Percentiles rank a stretch among this genome's conserved stretches.
phyloP scores from a whole-genome alignment of 2,329 filamentous ascomycete genomes.

The Fusarium neocosmosporiellum region DNA sequence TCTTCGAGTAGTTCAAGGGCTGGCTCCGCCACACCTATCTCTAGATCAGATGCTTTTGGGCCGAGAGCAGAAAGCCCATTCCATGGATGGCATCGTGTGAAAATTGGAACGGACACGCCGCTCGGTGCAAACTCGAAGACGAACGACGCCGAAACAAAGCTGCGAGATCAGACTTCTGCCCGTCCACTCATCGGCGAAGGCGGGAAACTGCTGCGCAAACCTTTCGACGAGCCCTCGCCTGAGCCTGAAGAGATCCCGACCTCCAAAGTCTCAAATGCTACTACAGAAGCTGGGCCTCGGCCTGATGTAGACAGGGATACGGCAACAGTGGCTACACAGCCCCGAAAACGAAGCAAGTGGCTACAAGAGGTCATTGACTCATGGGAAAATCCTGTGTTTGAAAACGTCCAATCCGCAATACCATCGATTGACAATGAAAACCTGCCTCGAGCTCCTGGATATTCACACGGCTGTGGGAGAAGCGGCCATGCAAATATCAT shows the following conservation, averaged over 20 bases:
- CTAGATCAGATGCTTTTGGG: not conserved
- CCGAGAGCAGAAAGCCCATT: slow-evolving; percentile 43
- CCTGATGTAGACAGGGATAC: not conserved
- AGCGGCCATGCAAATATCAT: slow-evolving; percentile 31
- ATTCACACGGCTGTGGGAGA: slow-evolving; percentile 7
- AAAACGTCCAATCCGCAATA: slow-evolving; percentile 57
- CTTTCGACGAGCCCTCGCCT: slow-evolving; percentile 54
- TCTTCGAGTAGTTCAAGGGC: slow-evolving; percentile 27
- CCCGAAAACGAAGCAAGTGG: slow-evolving; percentile 58
- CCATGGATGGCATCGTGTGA: slow-evolving; percentile 53
- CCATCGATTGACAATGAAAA: slow-evolving; percentile 50
- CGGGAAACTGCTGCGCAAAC: slow-evolving; percentile 56
- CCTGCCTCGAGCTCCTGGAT: not conserved
- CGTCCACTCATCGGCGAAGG: slow-evolving; percentile 53
- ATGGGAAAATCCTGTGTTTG: slow-evolving; percentile 84
- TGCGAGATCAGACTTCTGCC: not conserved
- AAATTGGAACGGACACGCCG: slow-evolving; percentile 40
- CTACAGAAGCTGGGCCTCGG: not conserved
- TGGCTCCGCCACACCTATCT: slow-evolving; percentile 16
- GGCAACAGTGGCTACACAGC: not conserved
- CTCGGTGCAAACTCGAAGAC: slow-evolving; percentile 1
- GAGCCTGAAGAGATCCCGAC: slow-evolving; percentile 16
- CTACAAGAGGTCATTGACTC: slow-evolving; percentile 67
- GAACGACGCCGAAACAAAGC: slow-evolving; percentile 1
- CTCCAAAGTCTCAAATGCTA: not conserved